Conservation (phyloP, 805 yeast species). For the Zygoascus flipseniorum region DNA sequence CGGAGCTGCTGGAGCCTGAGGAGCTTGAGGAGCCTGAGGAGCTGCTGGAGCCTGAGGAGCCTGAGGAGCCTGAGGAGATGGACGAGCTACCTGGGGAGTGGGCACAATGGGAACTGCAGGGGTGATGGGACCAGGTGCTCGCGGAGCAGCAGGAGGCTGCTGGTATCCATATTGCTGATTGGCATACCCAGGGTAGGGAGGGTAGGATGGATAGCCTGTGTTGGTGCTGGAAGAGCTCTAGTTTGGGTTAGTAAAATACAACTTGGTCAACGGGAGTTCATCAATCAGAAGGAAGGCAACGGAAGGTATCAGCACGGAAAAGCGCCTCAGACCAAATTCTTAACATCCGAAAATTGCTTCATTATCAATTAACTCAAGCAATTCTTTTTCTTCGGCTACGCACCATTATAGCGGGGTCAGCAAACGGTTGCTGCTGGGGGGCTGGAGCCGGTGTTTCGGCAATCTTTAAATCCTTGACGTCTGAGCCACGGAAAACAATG, state of each 20-base stretch:
- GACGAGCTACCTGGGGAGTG: background rate
- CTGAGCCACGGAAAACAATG: constrained; percentile 83
- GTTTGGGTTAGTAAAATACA: background rate
- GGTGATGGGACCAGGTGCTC: background rate
- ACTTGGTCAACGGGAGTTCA: background rate
- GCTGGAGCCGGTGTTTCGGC: constrained; percentile 54
- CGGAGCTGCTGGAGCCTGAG: background rate
- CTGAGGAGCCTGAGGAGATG: constrained; percentile 1
- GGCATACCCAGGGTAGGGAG: background rate
- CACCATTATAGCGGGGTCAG: constrained; percentile 29
- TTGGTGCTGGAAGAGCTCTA: background rate
- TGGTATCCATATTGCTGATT: constrained; percentile 4
- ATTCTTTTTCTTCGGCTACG: constrained; percentile 12
- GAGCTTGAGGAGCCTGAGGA: background rate
- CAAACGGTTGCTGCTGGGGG: constrained; percentile 35
- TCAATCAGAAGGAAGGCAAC: constrained; percentile 40
- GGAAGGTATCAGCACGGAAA: constrained; percentile 29
- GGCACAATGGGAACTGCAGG: background rate
- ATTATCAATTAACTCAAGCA: constrained; percentile 18
- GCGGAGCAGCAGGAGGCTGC: background rate
- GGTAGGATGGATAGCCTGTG: background rate
- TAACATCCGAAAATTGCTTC: constrained; percentile 24
- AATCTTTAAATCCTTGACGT: constrained; percentile 82
- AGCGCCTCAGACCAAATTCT: constrained; percentile 25
- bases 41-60: background rate